Evolutionary conservation across 306 rosid species (phyloP), one percentile per base, ranked within the genome.

Genomic region (Geum urbanum): DNA sequence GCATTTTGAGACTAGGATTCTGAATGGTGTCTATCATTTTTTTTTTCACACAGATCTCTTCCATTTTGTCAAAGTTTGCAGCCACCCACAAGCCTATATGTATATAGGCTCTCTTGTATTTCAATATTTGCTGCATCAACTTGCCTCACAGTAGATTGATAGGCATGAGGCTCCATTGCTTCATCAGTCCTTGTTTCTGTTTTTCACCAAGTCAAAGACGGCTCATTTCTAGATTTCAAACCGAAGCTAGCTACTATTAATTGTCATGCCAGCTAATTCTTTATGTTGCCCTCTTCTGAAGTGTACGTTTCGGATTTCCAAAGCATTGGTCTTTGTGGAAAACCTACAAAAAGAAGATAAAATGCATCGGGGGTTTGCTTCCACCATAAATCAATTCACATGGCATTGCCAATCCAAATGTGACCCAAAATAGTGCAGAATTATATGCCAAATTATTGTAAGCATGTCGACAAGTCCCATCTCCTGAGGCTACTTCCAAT

Each of bases 391-490:
- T 8, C 19, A 47, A 40, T 22, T 43, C 71, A 67, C 45, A 39
- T 52, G 58, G 40, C 48, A 10, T 32, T 59, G 6, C 14, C 50
- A 3, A 12, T n/a, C 40, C 41, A 61, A 72, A 32, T 62, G 61
- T 39, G 14, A 4, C 52, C 16, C 37, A 32, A 7, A 43, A 7
- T 48, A 35, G 20, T 20, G 52, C 57, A 65, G 39, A 44, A 44
- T 7, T 63, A 20, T n/a, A 41, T 27, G 37, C 37, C 37, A 32
- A 32, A 32, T 32, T 32, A 32, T 32, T 32, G 37, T 32, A 32
- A 32, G 37, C 37, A 32, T 15, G 14, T 65, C 45, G 52, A n/a
- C 60, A 58, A 44, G 69, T 67, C 40, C 58, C 66, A 54, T 65
- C 65, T 39, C 37, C 55, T 6, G 4, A 18, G 60, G 49, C 71